phyloP scores from a whole-genome alignment of 2,329 filamentous ascomycete species.

The Fonsecaea nubica region DNA sequence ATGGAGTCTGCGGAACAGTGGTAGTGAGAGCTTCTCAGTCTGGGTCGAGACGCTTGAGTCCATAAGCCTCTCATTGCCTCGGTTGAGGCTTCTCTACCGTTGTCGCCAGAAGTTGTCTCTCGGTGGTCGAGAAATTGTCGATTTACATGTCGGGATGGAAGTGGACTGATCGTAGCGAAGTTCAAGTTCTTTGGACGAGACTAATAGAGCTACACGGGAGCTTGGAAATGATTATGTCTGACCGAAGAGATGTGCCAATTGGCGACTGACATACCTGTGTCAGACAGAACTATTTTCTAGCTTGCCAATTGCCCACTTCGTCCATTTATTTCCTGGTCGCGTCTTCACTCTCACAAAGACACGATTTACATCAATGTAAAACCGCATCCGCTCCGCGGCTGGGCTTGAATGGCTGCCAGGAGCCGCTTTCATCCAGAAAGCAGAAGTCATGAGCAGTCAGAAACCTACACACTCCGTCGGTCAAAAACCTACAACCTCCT shows the following conservation, averaged over 20 bases:
- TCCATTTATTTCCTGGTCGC: neutral
- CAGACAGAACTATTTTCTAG: neutral
- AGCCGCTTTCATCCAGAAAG: constrained; percentile 30
- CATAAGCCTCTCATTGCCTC: constrained; percentile 37
- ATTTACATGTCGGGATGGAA: constrained; percentile 8
- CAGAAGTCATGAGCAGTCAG: constrained; percentile 31
- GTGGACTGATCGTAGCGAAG: constrained; percentile 20
- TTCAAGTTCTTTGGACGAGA: neutral
- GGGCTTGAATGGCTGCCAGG: constrained; percentile 35
- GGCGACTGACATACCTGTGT: neutral
- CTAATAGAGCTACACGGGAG: constrained; percentile 5
- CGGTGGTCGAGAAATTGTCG: neutral
- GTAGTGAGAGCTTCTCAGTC: constrained; percentile 25
- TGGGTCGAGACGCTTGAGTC: constrained; percentile 35
- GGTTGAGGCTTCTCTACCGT: constrained; percentile 8
- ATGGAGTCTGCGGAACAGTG: constrained; percentile 20
- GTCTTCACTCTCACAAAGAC: constrained; percentile 8
- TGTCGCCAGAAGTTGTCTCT: constrained; percentile 11
- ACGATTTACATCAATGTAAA: constrained; percentile 15
- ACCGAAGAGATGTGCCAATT: neutral
- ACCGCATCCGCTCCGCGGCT: constrained; percentile 6
- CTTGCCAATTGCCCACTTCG: neutral
- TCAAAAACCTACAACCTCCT: constrained; percentile 20
- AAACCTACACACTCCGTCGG: constrained; percentile 21
- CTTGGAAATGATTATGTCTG: constrained; percentile 11